Conservation (phyloP, 2,329 filamentous ascomycete genomes). For the Ampelomyces quisqualis region DNA sequence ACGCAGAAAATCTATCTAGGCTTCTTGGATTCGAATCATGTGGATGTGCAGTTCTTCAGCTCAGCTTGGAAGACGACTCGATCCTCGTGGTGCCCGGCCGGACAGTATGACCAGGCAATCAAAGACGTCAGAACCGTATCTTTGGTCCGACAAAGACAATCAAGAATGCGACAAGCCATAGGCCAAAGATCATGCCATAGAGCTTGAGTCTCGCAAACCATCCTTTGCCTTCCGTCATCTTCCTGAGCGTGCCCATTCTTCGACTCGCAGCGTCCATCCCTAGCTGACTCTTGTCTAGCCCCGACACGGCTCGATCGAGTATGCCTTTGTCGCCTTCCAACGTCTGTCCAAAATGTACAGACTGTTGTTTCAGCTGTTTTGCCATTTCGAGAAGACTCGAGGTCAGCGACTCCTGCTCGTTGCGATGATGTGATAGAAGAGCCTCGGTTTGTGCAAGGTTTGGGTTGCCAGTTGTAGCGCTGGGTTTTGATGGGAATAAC, state of each 20-base stretch:
- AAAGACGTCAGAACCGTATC: slow-evolving; percentile 67
- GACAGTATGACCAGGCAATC: too few species aligned
- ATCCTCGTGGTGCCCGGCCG: too few species aligned
- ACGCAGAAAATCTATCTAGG: not conserved
- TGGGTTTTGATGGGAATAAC: slow-evolving; percentile 44
- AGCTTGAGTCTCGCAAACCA: slow-evolving; percentile 83
- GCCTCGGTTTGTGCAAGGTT: slow-evolving; percentile 56
- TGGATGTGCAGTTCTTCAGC: slow-evolving; percentile 3
- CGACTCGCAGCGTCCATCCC: slow-evolving; percentile 75
- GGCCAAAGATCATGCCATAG: slow-evolving; percentile 77
- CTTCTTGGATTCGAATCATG: not conserved
- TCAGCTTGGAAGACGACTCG: too few species aligned
- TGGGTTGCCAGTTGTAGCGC: slow-evolving; percentile 28
- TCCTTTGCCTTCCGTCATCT: slow-evolving; percentile 84
- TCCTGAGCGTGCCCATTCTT: slow-evolving; percentile 73
- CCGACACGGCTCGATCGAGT: slow-evolving; percentile 68
- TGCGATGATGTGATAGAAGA: slow-evolving; percentile 72
- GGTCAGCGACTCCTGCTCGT: slow-evolving; percentile 81
- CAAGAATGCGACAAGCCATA: slow-evolving; percentile 76
- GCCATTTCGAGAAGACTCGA: slow-evolving; percentile 80
- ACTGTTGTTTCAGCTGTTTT: slow-evolving; percentile 71
- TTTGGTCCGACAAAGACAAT: slow-evolving; percentile 87
- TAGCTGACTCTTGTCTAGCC: slow-evolving; percentile 72
- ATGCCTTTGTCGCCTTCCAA: slow-evolving; percentile 75
- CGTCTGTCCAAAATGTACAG: slow-evolving; percentile 67